phyloP scores from a whole-genome alignment of 176 grass and related monocot genomes.

The bread wheat (Triticum aestivum) region DNA sequence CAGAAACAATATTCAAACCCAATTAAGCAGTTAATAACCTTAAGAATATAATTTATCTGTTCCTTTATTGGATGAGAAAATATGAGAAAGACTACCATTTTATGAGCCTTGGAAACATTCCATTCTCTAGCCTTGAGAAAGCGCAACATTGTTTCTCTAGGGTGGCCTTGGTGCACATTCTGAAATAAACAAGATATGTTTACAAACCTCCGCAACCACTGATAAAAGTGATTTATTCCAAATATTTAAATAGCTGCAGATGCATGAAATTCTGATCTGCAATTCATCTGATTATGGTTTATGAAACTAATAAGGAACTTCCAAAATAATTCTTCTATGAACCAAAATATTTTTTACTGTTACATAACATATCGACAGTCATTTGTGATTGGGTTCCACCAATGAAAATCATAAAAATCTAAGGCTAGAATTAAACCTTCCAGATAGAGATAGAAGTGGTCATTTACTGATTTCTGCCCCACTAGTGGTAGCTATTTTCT shows the following conservation, averaged over 20 bases:
- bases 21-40: conserved; percentile 9
- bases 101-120: conserved; percentile 78
- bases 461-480: not conserved
- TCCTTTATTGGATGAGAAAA: not conserved
- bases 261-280: not conserved
- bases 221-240: not conserved
- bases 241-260: not conserved
- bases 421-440: not conserved
- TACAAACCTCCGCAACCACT: not conserved
- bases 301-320: not conserved
- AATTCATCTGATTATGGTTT: not conserved
- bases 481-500: not conserved
- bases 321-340: not conserved
- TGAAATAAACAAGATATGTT: conserved; percentile 36
- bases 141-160: conserved; percentile 70
- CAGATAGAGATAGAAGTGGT: not conserved
- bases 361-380: not conserved
- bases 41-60: not conserved
- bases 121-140: conserved; percentile 97
- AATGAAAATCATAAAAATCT: conserved; percentile 11
- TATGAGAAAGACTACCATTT: conserved; percentile 64
- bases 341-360: not conserved
- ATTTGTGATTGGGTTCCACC: not conserved
- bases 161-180: conserved; percentile 91
- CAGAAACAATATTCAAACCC: conserved; percentile 26